Conservation (phyloP, 345 rosid genomes). For the Brassica nigra region DNA sequence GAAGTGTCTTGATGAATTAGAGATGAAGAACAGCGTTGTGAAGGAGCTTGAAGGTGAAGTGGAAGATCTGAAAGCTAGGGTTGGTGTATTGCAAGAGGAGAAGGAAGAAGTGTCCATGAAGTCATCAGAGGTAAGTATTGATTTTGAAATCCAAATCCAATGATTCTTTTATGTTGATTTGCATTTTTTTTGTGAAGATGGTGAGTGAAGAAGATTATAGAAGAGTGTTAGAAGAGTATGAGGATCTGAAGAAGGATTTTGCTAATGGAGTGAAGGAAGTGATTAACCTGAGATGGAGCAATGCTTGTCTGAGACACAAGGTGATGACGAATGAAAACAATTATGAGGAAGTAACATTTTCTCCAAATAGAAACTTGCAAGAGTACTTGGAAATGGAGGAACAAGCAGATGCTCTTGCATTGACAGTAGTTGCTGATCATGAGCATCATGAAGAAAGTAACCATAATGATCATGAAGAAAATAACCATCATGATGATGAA, state of each 20-base stretch:
- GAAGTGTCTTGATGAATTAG: conserved; percentile 38
- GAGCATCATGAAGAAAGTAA: conserved; percentile 1
- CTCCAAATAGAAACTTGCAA: conserved; percentile 38
- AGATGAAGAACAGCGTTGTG: conserved; percentile 32
- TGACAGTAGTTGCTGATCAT: conserved; percentile 15
- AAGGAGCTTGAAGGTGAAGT: conserved; percentile 51
- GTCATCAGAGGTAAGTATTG: conserved; percentile 46
- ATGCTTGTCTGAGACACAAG: conserved; percentile 75
- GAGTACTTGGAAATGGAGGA: conserved; percentile 33
- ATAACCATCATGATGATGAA: neutral
- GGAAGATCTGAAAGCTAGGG: conserved; percentile 33
- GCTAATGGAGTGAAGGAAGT: conserved; percentile 55
- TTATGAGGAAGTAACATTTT: conserved; percentile 27
- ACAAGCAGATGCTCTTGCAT: conserved; percentile 31
- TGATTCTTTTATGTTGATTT: neutral
- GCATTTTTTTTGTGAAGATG: conserved; percentile 17
- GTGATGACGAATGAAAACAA: conserved; percentile 44
- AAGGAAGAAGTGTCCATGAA: conserved; percentile 42
- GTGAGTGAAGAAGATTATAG: conserved; percentile 48
- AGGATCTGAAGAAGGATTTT: conserved; percentile 48
- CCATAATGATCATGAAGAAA: neutral
- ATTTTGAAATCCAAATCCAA: neutral
- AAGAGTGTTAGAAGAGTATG: conserved; percentile 48
- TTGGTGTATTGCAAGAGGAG: conserved; percentile 45
- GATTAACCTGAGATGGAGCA: conserved; percentile 63